phyloP scores from a whole-genome alignment of 495 filamentous ascomycete genomes.

The Glonium stellatum region DNA sequence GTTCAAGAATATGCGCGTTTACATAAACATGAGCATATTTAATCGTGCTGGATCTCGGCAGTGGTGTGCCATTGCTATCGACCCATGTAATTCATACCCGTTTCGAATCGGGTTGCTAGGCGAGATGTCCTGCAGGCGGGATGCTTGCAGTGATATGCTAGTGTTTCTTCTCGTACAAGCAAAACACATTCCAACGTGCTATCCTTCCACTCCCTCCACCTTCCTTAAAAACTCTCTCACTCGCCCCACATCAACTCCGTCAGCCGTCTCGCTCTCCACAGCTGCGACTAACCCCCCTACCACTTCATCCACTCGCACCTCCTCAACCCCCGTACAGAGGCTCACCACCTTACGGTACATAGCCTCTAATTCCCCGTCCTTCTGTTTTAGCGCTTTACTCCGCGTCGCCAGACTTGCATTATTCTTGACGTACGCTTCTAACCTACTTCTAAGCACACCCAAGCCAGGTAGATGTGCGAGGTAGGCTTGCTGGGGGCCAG shows the following conservation, averaged over 20 bases:
- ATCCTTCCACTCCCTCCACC: slow-evolving; percentile 45
- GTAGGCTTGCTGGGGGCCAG: slow-evolving; percentile 12
- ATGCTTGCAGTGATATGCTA: too few relatives aligned
- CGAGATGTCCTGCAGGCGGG: too few relatives aligned
- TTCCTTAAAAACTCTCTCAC: slow-evolving; percentile 67
- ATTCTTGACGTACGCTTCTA: slow-evolving; percentile 45
- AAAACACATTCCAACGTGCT: too few relatives aligned
- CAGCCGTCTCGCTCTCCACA: slow-evolving; percentile 65
- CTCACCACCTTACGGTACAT: slow-evolving; percentile 64
- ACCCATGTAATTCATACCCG: too few relatives aligned
- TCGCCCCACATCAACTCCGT: slow-evolving; percentile 56
- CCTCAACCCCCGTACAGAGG: slow-evolving; percentile 59
- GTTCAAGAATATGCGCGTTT: too few relatives aligned
- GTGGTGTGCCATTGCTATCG: too few relatives aligned
- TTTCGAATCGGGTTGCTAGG: too few relatives aligned
- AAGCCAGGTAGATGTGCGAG: slow-evolving; percentile 31
- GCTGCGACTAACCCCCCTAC: slow-evolving; percentile 57
- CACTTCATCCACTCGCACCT: slow-evolving; percentile 56
- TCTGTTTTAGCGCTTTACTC: slow-evolving; percentile 48
- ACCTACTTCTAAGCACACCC: slow-evolving; percentile 32
- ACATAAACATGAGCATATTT: too few relatives aligned
- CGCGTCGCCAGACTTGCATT: slow-evolving; percentile 40
- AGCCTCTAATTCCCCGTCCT: slow-evolving; percentile 58
- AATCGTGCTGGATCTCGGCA: too few relatives aligned
- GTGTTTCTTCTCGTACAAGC: too few relatives aligned